These are phyloP conservation scores for Sporopachydermia quercuum DNA, from an alignment of 805 yeast genomes.

Conservation along the genomic window DNA sequence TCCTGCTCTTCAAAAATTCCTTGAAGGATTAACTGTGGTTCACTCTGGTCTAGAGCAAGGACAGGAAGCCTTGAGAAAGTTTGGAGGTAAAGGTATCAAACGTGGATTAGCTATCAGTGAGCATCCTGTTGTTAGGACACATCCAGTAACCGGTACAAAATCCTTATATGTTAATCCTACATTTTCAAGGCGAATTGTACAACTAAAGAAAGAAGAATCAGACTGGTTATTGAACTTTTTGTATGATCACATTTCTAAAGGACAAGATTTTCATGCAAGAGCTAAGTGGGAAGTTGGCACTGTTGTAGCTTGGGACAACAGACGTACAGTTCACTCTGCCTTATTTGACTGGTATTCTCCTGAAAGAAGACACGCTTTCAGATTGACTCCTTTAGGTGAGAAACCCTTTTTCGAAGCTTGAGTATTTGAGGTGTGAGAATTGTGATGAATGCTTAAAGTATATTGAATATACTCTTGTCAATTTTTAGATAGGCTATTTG, in stretches of 20 bases:
- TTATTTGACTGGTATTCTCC: slow-evolving; percentile 58
- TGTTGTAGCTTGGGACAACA: slow-evolving; percentile 69
- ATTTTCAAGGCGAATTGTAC: slow-evolving; percentile 50
- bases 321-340: slow-evolving; percentile 56
- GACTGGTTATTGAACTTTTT: slow-evolving; percentile 41
- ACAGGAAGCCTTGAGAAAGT: slow-evolving; percentile 5
- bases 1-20: slow-evolving; percentile 37
- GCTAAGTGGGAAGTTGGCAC: slow-evolving; percentile 60
- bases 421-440: too few relatives aligned
- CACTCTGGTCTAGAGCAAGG: slow-evolving; percentile 45
- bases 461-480: too few relatives aligned
- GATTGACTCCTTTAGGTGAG: slow-evolving; percentile 66
- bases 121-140: slow-evolving; percentile 60
- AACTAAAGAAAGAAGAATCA: slow-evolving; percentile 55
- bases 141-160: slow-evolving; percentile 58
- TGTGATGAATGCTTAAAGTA: too few relatives aligned
- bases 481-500: too few relatives aligned
- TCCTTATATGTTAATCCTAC: slow-evolving; percentile 42
- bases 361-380: slow-evolving; percentile 53
- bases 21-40: slow-evolving; percentile 41
- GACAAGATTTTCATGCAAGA: slow-evolving; percentile 51
- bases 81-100: slow-evolving; percentile 48
- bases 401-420: slow-evolving; percentile 43
- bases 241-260: slow-evolving; percentile 32
- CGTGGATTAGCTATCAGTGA: slow-evolving; percentile 45